Base-by-base conservation (phyloP, 257 asterid species). In the Capsicum pubescens region DNA sequence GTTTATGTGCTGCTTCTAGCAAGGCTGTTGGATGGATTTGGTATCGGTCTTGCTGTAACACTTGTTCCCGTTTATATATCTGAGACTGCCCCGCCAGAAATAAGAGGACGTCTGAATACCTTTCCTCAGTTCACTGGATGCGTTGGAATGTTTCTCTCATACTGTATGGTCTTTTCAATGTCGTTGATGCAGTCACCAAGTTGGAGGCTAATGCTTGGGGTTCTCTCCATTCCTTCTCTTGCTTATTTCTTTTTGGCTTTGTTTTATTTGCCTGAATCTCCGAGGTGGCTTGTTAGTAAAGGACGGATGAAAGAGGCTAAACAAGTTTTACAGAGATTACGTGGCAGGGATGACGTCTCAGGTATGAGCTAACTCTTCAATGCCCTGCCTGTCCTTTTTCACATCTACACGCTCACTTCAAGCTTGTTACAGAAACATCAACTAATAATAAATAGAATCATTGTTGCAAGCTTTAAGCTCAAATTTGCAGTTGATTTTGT, bases 181-280 rank as follows among this genome's bases (percentile, higher is more conserved):
- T 97, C 99, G 0, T 84, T 97, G 91, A 90, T 32, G 81, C 87
- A 90, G 16, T 79, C 92, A 0, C 98, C 99, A 6, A 94, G 94
- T 81, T 97, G 99, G 98, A 91, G 99, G 85, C 84, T 93, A 89
- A 97, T 97, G 99, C 97, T 97, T 26, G 99, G 99, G 32, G 91
- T 94, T 83, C 97, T 97, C 15, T 91, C 97, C 0, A 87, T 95
- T 54, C 98, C 99, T 86, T 95, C 99, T 12, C 80, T 92, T 11
- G 14, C 88, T 64, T 97, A 94, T 74, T 93, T 97, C 69, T 86
- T 82, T 7, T 82, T 94, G 83, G 89, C 98, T 0, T 72, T 90
- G 16, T 87, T 92, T 71, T 92, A 83, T 95, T 87, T 97, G 84
- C 98, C 99, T 44, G 99, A 96, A 87, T 96, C 99, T 63, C 99